Base-by-base conservation (phyloP, 2,329 filamentous ascomycete genomes). In the Trichoderma polysporum region DNA sequence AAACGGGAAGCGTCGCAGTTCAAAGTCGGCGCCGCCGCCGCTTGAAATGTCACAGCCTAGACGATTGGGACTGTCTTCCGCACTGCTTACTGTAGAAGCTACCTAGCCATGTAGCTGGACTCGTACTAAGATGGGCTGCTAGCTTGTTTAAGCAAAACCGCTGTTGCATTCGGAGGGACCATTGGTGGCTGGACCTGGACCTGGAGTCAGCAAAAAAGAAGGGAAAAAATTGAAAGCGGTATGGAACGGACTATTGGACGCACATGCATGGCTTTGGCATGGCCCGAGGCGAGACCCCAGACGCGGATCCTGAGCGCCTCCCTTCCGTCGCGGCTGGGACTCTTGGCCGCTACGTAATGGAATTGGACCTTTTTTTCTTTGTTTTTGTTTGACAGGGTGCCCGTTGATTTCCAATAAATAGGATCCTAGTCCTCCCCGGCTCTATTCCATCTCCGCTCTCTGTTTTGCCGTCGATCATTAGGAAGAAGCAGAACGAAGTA, bases 301-400 rank as follows among this genome's bases (percentile, higher is more conserved):
- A 39, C 45, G 58, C 58, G 58, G 58, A 61, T 61, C 58, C 45
- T 39, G 29, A 35, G 53, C 53, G 41, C 47, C 58, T 61, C 58
- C 58, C 58, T 61, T 52, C 39, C 45, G 58, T 50, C 58, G 17
- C 58, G 45, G 58, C 58, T 61, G 58, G 17, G 58, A 61, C 58
- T 47, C 60, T 47, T 25, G 60, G 60, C 60, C 19, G 60, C 61
- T 64, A 64, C 61, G 61, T 64, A 64, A 64, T 64, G 49, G 50
- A 56, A 49, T 52, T 33, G 50, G 29, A 35, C 12, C 50, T 33
- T 17, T 52, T 31, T 52, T 4, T 54, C 29, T 35, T 22, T 35
- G 19, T 22, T 33, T 53, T 19, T 13, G 19, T 6, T 45, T 41
- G 35, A 6, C 19, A 19, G 41, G 7, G 19, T 54, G 12, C 17